Percentiles rank a stretch among this genome's conserved stretches.
These are phyloP conservation scores for Saksenaea vasiformis DNA, from an alignment of 371 early-diverging fungal species.

Conservation along the genomic window DNA sequence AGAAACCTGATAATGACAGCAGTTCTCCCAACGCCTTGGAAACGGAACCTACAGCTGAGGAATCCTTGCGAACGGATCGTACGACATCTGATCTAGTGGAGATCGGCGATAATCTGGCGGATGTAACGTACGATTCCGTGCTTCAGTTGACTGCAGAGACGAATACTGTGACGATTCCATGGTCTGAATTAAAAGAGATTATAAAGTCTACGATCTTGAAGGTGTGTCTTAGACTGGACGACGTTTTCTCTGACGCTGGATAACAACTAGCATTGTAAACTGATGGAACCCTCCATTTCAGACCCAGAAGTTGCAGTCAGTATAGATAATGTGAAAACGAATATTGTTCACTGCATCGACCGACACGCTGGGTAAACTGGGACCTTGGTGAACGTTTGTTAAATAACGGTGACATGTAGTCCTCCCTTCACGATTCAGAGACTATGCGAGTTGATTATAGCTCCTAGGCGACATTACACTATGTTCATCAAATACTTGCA, in stretches of 20 bases:
- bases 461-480: conserved; percentile 53
- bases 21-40: conserved; percentile 5
- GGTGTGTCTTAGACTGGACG: conserved; percentile 7
- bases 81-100: conserved; percentile 6
- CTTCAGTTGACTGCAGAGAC: conserved; percentile 25
- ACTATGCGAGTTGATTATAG: conserved; percentile 51
- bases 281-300: conserved; percentile 23
- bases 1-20: neutral
- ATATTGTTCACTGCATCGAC: conserved; percentile 31
- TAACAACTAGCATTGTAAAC: conserved; percentile 28
- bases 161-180: conserved; percentile 17
- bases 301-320: conserved; percentile 13
- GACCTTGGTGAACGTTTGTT: neutral
- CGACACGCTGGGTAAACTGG: conserved; percentile 32
- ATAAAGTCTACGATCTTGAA: conserved; percentile 18
- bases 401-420: conserved; percentile 12
- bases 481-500: conserved; percentile 58
- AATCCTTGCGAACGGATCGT: neutral
- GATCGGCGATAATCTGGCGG: neutral
- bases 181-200: conserved; percentile 22
- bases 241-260: neutral
- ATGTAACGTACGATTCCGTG: neutral
- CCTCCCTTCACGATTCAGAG: conserved; percentile 66
- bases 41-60: neutral
- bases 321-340: conserved; percentile 24